Base-by-base conservation (phyloP, 106 monocot genomes). In the Allium cepa region DNA sequence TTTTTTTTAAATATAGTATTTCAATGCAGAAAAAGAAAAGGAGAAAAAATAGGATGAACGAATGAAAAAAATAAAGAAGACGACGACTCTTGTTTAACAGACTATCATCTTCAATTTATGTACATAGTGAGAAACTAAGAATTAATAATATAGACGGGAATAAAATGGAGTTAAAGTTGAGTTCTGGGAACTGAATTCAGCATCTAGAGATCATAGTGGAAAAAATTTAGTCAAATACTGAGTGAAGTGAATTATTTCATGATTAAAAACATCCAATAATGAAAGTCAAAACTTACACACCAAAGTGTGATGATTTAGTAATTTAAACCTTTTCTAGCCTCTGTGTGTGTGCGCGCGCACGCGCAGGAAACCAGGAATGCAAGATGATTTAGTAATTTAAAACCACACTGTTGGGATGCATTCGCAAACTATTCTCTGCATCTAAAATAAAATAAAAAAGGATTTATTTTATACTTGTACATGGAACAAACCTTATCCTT, bases 401-500 rank as follows among this genome's bases (percentile, higher is more conserved):
- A 58, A 58, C 15, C 57, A 14, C n/a, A 58, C 36, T 36, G 36
- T 36, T 36, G 36, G 5, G 36, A 36, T 36, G 5, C 36, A 36
- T 3, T 36, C 36, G 3, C 36, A 36, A 36, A 36, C 36, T 36
- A 36, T 36, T 36, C 36, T 27, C 5, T 5, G 3, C 5, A 5
- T 36, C 36, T 36, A 36, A 36, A 36, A 36, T 36, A 36, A 36
- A 4, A 36, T 36, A 36, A 36, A 36, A 22, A 36, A 36, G 36
- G 5, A 36, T 36, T 36, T 36, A 36, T 36, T 36, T 3, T 36
- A 36, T 36, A 36, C 36, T 36, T 36, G 36, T 36, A 36, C 36
- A 36, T 36, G 56, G 16, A 68, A 92, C 77, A 71, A 59, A 59
- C 59, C 59, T 59, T 59, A 59, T 59, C 59, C 18, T 59, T 59